These are phyloP conservation scores for Colletotrichum caudatum DNA, from an alignment of 2,329 filamentous ascomycete genomes.

Conservation along the genomic window DNA sequence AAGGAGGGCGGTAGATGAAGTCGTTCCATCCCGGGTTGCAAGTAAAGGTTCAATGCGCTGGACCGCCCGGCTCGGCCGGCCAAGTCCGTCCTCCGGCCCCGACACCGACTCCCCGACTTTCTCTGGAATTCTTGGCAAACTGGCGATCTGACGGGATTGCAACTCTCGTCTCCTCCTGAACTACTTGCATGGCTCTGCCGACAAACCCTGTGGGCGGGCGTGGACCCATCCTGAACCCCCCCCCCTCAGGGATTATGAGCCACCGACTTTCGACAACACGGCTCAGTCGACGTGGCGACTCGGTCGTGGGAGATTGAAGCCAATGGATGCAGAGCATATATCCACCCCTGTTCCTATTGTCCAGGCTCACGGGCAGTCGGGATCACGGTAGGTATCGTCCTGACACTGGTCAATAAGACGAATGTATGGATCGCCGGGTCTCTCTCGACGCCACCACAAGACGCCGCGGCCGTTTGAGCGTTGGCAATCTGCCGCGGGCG, in stretches of 20 bases:
- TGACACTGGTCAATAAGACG: background rate
- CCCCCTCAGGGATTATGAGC: background rate
- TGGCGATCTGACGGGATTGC: background rate
- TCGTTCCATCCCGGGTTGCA: background rate
- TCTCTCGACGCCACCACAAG: background rate
- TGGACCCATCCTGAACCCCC: background rate
- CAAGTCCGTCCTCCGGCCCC: slow-evolving; percentile 1
- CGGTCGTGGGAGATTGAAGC: background rate
- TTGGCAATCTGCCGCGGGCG: background rate
- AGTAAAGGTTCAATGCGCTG: background rate
- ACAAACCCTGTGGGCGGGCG: background rate
- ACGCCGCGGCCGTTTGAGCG: background rate
- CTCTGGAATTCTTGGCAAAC: background rate
- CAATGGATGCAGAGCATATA: background rate
- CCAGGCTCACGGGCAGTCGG: too few relatives aligned
- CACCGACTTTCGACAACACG: background rate
- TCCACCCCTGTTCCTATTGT: background rate
- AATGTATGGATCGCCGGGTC: background rate
- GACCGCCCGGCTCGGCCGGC: slow-evolving; percentile 6
- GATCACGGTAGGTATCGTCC: background rate
- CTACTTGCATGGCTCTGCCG: background rate
- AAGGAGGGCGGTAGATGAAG: background rate
- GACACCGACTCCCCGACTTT: background rate
- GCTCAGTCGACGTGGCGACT: background rate
- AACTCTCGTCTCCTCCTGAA: background rate